Evolutionary conservation across 345 rosid genomes (phyloP).

Genomic region (Stellera chamaejasme): DNA sequence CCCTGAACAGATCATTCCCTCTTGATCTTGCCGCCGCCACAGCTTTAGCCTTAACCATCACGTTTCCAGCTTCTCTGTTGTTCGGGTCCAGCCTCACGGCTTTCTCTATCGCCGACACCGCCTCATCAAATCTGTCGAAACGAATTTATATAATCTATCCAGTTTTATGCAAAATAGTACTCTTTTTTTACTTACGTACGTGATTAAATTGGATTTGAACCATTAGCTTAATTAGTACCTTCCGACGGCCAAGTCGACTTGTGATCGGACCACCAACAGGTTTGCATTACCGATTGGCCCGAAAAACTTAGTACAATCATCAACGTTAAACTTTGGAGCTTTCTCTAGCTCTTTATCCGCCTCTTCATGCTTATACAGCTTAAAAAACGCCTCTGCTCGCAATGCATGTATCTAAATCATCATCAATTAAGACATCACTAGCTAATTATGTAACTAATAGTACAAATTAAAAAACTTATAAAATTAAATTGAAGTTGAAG

Average conservation of each 20-base stretch:
- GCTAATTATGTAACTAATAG: too few relatives aligned
- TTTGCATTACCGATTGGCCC: conserved; percentile 74
- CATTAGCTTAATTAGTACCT: conserved; percentile 38
- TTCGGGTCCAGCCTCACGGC: conserved; percentile 64
- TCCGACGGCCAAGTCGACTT: conserved; percentile 75
- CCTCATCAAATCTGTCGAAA: conserved; percentile 53
- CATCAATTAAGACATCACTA: not conserved
- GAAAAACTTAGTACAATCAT: conserved; percentile 55
- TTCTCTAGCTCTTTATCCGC: conserved; percentile 51
- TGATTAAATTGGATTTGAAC: too few relatives aligned
- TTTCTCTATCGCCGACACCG: conserved; percentile 48
- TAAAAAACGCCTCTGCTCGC: conserved; percentile 87
- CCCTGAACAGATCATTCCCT: conserved; percentile 74
- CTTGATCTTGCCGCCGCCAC: conserved; percentile 51
- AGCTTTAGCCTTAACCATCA: conserved; percentile 40
- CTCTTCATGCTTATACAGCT: conserved; percentile 64
- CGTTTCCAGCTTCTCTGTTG: conserved; percentile 51
- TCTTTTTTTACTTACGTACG: too few relatives aligned
- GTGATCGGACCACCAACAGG: conserved; percentile 62
- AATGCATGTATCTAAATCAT: conserved; percentile 50
- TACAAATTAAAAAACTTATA: too few relatives aligned
- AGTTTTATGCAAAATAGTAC: not conserved
- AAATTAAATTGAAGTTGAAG: too few relatives aligned
- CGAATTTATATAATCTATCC: too few relatives aligned
- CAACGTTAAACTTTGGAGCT: conserved; percentile 54